phyloP scores from a whole-genome alignment of 768 basidiomycete species.

The Tylopilus felleus region DNA sequence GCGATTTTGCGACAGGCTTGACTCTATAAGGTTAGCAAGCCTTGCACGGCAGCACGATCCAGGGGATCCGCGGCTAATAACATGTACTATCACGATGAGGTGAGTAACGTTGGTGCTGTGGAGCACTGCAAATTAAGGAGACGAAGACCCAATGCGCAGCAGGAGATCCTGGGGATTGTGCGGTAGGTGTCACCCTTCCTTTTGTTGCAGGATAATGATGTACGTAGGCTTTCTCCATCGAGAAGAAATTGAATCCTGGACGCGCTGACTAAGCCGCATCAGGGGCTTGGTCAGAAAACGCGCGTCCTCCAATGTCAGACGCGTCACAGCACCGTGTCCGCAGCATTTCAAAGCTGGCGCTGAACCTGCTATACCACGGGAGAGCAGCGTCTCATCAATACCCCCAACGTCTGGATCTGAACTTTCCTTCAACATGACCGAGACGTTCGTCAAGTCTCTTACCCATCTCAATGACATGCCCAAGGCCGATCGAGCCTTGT shows the following conservation, averaged over 20 bases:
- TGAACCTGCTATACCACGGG: not conserved
- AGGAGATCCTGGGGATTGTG: not conserved
- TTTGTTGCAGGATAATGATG: too few relatives aligned
- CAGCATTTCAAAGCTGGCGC: not conserved
- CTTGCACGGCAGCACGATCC: too few relatives aligned
- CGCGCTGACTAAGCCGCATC: conserved; percentile 12
- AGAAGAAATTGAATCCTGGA: not conserved
- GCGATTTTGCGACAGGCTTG: not conserved
- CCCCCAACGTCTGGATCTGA: not conserved
- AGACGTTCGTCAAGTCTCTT: conserved; percentile 61
- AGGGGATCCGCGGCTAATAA: not conserved
- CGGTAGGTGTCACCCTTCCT: not conserved
- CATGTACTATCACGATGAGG: not conserved
- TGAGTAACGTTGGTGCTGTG: not conserved
- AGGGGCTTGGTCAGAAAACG: conserved; percentile 9
- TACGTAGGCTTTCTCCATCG: not conserved
- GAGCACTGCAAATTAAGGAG: not conserved
- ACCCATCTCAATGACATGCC: conserved; percentile 69
- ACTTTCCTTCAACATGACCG: conserved; percentile 39
- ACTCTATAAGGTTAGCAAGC: not conserved
- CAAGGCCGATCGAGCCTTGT: conserved; percentile 63
- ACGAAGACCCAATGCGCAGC: too few relatives aligned
- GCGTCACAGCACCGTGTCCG: conserved; percentile 6
- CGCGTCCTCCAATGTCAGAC: not conserved
- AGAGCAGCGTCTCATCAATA: not conserved